Evolutionary conservation across 1,284 basidiomycete genomes (phyloP), one percentile per base, ranked within the genome.

Genomic region (Spongiforma sp.): DNA sequence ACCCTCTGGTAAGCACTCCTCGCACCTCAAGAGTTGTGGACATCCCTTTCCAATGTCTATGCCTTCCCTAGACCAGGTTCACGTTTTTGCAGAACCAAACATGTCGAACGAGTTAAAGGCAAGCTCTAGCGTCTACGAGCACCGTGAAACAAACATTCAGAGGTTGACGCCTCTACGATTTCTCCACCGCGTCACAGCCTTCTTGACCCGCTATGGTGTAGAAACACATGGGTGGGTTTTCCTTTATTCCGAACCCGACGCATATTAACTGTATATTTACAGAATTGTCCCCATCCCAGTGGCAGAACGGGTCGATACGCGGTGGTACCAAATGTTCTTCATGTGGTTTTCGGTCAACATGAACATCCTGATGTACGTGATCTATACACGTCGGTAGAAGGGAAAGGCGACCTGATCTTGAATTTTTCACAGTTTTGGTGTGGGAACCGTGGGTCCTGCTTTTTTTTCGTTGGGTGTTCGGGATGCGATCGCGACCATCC

Each of bases 271-370:
- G n/a, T n/a, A n/a, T n/a, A n/a, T n/a, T n/a, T n/a, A 52, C 37
- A 88, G 87, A 2, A 87, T 89, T 34, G 75, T 79, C 4, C 88
- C 88, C 4, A 80, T 85, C 8, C 77, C 83, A 5, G 65, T 66
- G 0, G 80, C 82, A 57, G 74, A 83, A 60, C 77, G 87, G 34
- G 78, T 78, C 17, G 86, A 90, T 57, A 80, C 76, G 8, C 81
- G 86, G 14, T 81, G 86, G 63, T 85, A 86, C 67, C 88, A 89
- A 68, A 80, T 89, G 77, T 89, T 89, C 74, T 87, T 87, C 67
- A 80, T 88, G 24, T 89, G 88, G 88, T 86, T 89, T 68, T 85
- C 87, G 10, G 81, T 82, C 57, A 89, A 88, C 65, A 80, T 87
- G 73, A 89, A 89, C 67, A 80, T 90, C 62, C 77, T 88, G 34